Evolutionary conservation across 768 basidiomycete species (phyloP), one percentile per base, ranked within the genome.

Genomic region (Leccinum broughii): DNA sequence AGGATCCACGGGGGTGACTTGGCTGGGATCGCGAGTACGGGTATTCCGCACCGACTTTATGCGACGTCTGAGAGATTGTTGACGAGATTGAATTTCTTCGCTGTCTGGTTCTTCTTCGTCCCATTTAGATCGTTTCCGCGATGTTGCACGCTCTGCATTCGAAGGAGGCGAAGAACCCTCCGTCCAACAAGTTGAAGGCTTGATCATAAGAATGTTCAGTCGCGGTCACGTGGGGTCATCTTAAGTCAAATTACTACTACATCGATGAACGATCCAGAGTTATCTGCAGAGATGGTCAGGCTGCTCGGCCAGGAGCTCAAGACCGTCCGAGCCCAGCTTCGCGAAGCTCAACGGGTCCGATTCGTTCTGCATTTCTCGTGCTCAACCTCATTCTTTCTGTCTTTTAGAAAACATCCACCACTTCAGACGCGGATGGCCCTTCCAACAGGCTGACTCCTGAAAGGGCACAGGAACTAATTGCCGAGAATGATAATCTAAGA

Each of bases 111-210:
- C 84, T n/a, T 74, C 75, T 39, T 71, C 66, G 51, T 81, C 80
- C 90, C 90, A 92, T 72, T 88, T 90, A 10, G 90, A 89, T n/a
- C 89, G 83, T 74, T 89, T 92, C 56, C 83, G 80, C 20, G 85
- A 84, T 2, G 82, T 58, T 34, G 55, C 34, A 32, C 22, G 41
- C 10, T 78, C 77, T 58, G 76, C 66, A 39, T 54, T 59, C 44
- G 59, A 49, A 53, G 72, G 74, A 66, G 76, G 70, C 9, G 59
- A 54, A 37, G 56, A 58, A 22, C 30, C 51, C 11, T 64, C 57
- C 60, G 60, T 63, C 41, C 35, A 35, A 35, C 9, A n/a, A 4
- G 1, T 39, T 39, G 17, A 41, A 44, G 41, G 41, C 41, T 41
- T 41, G 9, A 10, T n/a, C 41, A n/a, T 35, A 44, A n/a, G 8